A percentile compares a stretch with the other conserved stretches of the same genome.
These are phyloP conservation scores for Prototheca stagnorum DNA, from an alignment of 163 green algal species.

Conservation along the genomic window DNA sequence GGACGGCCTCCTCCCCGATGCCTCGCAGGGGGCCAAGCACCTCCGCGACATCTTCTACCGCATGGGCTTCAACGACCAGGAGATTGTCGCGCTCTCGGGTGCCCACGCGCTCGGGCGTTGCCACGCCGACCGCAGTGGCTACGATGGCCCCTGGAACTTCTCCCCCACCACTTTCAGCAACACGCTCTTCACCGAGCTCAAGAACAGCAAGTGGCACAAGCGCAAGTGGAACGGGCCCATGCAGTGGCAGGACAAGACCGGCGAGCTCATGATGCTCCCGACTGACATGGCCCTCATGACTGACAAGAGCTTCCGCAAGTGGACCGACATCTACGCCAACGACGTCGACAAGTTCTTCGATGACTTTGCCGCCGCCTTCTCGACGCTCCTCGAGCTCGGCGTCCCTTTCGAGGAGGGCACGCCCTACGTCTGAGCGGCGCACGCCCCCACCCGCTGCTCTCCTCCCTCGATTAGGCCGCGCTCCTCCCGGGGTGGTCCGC, in stretches of 20 bases:
- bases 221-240: constrained; percentile 65
- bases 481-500: too few species aligned
- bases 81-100: constrained; percentile 66
- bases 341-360: constrained; percentile 62
- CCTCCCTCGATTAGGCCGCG: too few species aligned
- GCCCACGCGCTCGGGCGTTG: constrained; percentile 48
- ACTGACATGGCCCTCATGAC: constrained; percentile 35
- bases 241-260: constrained; percentile 63
- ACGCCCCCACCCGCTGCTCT: too few species aligned
- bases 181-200: constrained; percentile 60
- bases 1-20: constrained; percentile 68
- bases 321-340: constrained; percentile 47
- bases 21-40: constrained; percentile 43
- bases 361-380: constrained; percentile 65
- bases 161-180: constrained; percentile 72
- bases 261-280: constrained; percentile 72
- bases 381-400: constrained; percentile 61
- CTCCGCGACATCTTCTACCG: constrained; percentile 69
- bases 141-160: constrained; percentile 9
- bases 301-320: constrained; percentile 56
- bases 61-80: constrained; percentile 78
- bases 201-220: constrained; percentile 56
- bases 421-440: too few species aligned
- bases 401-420: constrained; percentile 24
- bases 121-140: constrained; percentile 65